Evolutionary conservation across 1,139 yeast genomes (phyloP), one percentile per base, ranked within the genome.

Genomic region (Komagataea norvegica): DNA sequence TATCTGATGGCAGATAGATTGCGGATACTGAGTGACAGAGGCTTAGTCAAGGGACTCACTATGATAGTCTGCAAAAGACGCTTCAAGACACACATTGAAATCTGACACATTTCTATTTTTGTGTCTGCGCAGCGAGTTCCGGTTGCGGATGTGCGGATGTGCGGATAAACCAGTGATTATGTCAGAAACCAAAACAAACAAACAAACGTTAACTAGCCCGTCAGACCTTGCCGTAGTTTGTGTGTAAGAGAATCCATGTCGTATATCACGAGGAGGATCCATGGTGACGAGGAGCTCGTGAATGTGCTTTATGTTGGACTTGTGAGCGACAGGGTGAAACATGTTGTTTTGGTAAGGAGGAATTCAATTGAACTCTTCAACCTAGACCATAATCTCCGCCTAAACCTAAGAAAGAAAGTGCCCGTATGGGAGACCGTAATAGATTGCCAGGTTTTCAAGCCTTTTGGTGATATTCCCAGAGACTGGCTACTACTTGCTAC

Each of bases 401-500:
- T 43, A 15, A 14, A 20, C 9, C 37, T 42, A 10, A 31, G 41
- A 22, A 38, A 46, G 29, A 16, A 31, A 2, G 34, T 47, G 5
- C 41, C 41, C 1, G 20, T 46, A 2, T 33, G 45, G 31, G 50
- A 49, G 22, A 33, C 27, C 8, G 33, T 50, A 3, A 18, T 48
- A 1, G 54, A 46, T 25, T 31, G 44, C 4, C 31, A 24, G 10
- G 40, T 43, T 0, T 34, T 49, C 8, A 14, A 25, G 1, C 48
- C 51, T 2, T 21, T 37, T n/a, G 34, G 22, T 3, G 46, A 35
- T 5, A 9, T 36, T 5, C 25, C 34, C 8, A 42, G 46, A 3
- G 31, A 32, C 0, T 45, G 50, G 52, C 24, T 49, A 2, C 37
- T 43, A 3, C n/a, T 48, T 2, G 30, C 45, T 3, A 44, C 47